Base-by-base conservation (phyloP, 192 early-diverging fungal genomes). In the Mortierella claussenii region DNA sequence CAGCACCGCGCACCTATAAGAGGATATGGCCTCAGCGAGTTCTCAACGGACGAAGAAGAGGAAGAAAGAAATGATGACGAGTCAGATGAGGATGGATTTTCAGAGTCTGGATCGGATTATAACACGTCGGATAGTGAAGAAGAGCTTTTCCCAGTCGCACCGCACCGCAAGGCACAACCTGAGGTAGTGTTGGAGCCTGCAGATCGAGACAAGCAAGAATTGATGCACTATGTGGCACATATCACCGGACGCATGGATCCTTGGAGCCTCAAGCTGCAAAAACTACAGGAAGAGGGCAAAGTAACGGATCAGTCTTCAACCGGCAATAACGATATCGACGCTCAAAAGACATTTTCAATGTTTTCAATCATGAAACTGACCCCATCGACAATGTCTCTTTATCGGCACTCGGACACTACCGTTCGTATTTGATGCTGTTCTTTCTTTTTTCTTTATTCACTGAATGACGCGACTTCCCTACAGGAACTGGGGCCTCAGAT, bases 191-290 rank as follows among this genome's bases (percentile, higher is more conserved):
- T 30, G 9, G 21, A 5, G 7, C 2, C 12, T 15, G 23, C 3
- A 31, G 47, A 18, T n/a, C 1, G 42, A 3, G 24, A 30, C 17
- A 51, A 8, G 0, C n/a, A 21, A 15, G 55, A 56, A 2, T 11
- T 42, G 18, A 55, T 55, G 5, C 65, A 68, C 43, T 76, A 76
- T 51, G 65, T 76, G 6, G 63, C 73, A n/a, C 73, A 61, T 23
- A 66, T 76, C 40, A 76, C 73, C 0, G 73, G 73, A 30, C 64
- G 64, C 6, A 66, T 76, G 18, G 64, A 76, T 43, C 73, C 73
- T 8, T 67, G 63, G 73, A 65, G 67, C 24, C 20, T 61, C 0
- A 42, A 67, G 46, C 44, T 66, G 45, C 73, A 62, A 56, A 47
- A 60, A 30, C 10, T 76, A 12, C 62, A 64, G 46, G 64, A 76